These are phyloP conservation scores for Circinella umbellata DNA, from an alignment of 371 early-diverging fungal species.

Conservation along the genomic window DNA sequence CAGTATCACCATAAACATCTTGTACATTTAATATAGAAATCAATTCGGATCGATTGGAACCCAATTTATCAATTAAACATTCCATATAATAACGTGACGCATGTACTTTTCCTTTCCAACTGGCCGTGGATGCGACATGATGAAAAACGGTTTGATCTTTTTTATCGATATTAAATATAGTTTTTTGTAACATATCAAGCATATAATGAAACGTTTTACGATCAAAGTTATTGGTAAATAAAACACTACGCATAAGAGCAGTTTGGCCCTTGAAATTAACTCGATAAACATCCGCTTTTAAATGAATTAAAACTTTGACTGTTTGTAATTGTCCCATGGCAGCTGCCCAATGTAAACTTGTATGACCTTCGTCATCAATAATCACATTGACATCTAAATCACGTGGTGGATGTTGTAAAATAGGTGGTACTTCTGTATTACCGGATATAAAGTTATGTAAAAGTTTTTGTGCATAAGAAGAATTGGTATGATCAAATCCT, in stretches of 20 bases:
- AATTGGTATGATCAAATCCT: constrained; percentile 17
- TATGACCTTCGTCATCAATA: constrained; percentile 95
- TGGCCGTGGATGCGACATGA: constrained; percentile 85
- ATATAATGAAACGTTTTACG: constrained; percentile 78
- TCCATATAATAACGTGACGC: constrained; percentile 91
- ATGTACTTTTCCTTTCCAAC: constrained; percentile 72
- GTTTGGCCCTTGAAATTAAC: constrained; percentile 89
- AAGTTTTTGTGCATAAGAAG: constrained; percentile 46
- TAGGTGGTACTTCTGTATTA: constrained; percentile 48
- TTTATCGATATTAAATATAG: constrained; percentile 80
- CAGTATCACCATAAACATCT: constrained; percentile 91
- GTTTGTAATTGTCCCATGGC: constrained; percentile 85
- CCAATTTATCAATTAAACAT: constrained; percentile 73
- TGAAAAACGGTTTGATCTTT: constrained; percentile 90
- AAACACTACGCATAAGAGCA: constrained; percentile 88
- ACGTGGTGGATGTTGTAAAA: constrained; percentile 55
- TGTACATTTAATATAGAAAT: constrained; percentile 81
- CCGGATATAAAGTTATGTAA: constrained; percentile 70
- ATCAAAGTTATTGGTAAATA: constrained; percentile 90
- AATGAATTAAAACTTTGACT: constrained; percentile 73
- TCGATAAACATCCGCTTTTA: constrained; percentile 74
- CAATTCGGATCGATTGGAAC: constrained; percentile 59
- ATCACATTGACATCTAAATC: constrained; percentile 83
- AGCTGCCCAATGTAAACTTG: constrained; percentile 96
- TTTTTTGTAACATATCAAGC: constrained; percentile 75